Base-by-base conservation (phyloP, 1,284 basidiomycete species). In the Fomitopsis betulina region DNA sequence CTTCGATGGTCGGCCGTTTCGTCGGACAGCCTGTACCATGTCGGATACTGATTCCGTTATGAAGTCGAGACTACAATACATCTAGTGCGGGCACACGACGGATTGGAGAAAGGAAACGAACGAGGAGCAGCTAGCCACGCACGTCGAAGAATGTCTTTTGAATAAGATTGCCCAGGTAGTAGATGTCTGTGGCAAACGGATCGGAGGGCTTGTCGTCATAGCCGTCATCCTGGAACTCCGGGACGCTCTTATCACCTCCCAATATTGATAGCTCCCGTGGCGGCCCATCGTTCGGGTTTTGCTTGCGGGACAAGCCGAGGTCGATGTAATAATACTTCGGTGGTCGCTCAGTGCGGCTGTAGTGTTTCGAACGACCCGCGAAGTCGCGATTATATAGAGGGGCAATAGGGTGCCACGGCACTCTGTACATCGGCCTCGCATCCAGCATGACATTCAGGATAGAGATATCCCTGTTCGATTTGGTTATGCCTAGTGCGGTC, bases 381-480 rank as follows among this genome's bases (percentile, higher is more conserved):
- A 60, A 60, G 47, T 69, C 64, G 4, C 57, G 64, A 9, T 53
- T 65, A 52, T 56, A 37, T 6, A 72, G 73, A 58, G n/a, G n/a
- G n/a, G n/a, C n/a, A n/a, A n/a, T n/a, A n/a, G n/a, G n/a, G n/a
- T 75, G 72, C 53, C 62, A 72, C 7, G 60, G 58, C 17, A 70
- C 30, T 8, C 17, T 33, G 58, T 67, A 72, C 51, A 75, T 57
- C 17, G 60, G 55, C 10, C 38, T 52, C 0, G 73, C 67, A 51
- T 77, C 75, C 60, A 77, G 67, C 74, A 78, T 75, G 49, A 78
- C 67, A 55, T 79, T 79, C n/a, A 62, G 38, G 1, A 33, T 13
- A n/a, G 49, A 35, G 2, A 33, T 35, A 21, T 51, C 49, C n/a
- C 49, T 51, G 25, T 3, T 2, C 12, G 21, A 23, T 27, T 17